Evolutionary conservation across 2,329 filamentous ascomycete species (phyloP).

Genomic region (Ophiostoma sp.): DNA sequence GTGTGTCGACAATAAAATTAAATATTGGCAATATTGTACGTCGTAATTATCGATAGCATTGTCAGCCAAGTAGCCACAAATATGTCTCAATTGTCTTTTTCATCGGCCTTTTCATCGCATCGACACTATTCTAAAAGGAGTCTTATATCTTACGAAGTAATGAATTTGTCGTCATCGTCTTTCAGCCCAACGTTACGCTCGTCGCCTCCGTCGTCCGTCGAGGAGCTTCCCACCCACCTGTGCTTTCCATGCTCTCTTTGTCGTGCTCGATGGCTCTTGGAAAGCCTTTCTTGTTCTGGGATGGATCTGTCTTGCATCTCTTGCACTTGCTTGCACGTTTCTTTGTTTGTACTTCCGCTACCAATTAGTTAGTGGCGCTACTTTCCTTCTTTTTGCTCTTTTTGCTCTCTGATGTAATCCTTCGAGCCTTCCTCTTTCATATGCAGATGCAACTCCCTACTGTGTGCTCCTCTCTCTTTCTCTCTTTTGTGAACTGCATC

Average conservation of each 20-base stretch:
- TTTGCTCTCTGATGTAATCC: background rate
- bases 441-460: background rate
- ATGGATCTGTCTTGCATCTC: background rate
- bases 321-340: background rate
- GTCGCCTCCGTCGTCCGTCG: background rate
- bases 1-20: background rate
- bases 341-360: conserved; percentile 11
- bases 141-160: background rate
- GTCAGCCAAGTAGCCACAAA: background rate
- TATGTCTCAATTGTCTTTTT: background rate
- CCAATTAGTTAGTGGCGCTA: background rate
- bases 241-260: background rate
- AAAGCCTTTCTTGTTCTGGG: background rate
- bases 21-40: background rate
- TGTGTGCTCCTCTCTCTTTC: background rate
- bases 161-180: background rate
- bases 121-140: background rate
- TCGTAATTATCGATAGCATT: background rate
- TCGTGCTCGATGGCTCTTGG: background rate
- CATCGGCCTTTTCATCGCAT: background rate
- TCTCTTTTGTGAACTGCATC: conserved; percentile 3
- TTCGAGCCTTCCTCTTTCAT: background rate
- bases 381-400: background rate
- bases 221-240: background rate
- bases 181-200: background rate